phyloP scores from a whole-genome alignment of 2,329 filamentous ascomycete genomes.

The Neonectria faginata region DNA sequence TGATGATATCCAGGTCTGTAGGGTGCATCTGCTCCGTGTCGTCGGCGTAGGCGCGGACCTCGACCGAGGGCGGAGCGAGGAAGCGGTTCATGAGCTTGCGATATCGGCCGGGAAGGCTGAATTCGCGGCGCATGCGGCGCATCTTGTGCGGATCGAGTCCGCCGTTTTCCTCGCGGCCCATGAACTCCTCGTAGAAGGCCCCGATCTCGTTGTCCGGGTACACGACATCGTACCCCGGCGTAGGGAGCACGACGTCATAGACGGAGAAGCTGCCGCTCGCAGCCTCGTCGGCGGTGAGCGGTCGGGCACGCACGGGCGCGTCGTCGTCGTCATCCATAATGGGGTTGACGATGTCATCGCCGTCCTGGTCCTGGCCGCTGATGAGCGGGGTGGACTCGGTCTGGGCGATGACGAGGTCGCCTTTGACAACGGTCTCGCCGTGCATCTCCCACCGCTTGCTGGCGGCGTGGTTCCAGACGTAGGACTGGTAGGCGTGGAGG shows the following conservation, averaged over 20 bases:
- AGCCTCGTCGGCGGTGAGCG: slow-evolving; percentile 82
- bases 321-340: slow-evolving; percentile 55
- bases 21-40: slow-evolving; percentile 87
- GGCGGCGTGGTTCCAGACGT: slow-evolving; percentile 90
- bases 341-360: slow-evolving; percentile 58
- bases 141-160: slow-evolving; percentile 85
- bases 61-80: slow-evolving; percentile 71
- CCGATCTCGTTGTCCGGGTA: slow-evolving; percentile 89
- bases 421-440: slow-evolving; percentile 80
- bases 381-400: slow-evolving; percentile 48
- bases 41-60: slow-evolving; percentile 76
- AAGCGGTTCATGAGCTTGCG: slow-evolving; percentile 84
- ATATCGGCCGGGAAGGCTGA: slow-evolving; percentile 89
- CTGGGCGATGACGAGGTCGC: slow-evolving; percentile 80
- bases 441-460: slow-evolving; percentile 83
- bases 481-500: slow-evolving; percentile 94
- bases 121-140: slow-evolving; percentile 86
- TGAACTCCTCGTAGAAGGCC: slow-evolving; percentile 87
- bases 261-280: slow-evolving; percentile 81
- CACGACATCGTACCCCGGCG: slow-evolving; percentile 89
- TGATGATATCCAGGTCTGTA: slow-evolving; percentile 83
- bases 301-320: slow-evolving; percentile 69
- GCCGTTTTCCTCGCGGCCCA: slow-evolving; percentile 83
- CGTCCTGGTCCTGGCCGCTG: slow-evolving; percentile 73
- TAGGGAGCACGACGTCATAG: slow-evolving; percentile 89